Evolutionary conservation across 805 yeast genomes (phyloP), one percentile per base, ranked within the genome.

Genomic region (Monosporozyma solicola): DNA sequence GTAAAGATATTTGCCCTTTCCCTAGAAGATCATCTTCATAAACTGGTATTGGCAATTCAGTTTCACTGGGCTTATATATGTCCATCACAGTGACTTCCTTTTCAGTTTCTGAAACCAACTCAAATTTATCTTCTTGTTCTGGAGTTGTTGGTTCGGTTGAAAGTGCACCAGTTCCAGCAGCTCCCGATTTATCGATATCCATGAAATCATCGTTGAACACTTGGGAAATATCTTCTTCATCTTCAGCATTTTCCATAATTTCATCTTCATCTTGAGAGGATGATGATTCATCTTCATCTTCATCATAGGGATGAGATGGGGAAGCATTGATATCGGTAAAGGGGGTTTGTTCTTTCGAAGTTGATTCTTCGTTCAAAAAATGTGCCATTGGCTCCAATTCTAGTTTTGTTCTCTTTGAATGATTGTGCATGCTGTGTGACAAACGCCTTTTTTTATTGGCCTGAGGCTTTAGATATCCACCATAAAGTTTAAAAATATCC

Each of bases 1-100:
- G 72, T 24, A 89, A 60, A 47, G 57, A 54, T 5, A 63, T 32
- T 1, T 45, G 22, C 3, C 35, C 15, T 10, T 16, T 39, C 15
- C 54, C 54, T 48, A 46, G 35, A 11, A 50, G 41, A 10, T 68
- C 69, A 46, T 74, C 77, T 13, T 76, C 76, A 53, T 73, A 81
- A 2, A 85, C 89, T 0, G 89, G 76, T 13, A 64, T 56, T 1
- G 92, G 89, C 3, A 57, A 53, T 1, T 64, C 75, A 2, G 76
- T 70, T 1, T 58, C 57, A 0, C 79, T 69, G 0, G 95, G 88
- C 52, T 73, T 72, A 60, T 78, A 85, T 8, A 60, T 46, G 54
- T 49, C 52, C 8, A 41, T 10, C 9, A 24, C n/a, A 16, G 37
- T 24, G 2, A 32, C 15, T 33, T 44, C 47, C 8, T n/a, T 25